phyloP scores from a whole-genome alignment of 768 basidiomycete species.

The Amanita pallidorosea region DNA sequence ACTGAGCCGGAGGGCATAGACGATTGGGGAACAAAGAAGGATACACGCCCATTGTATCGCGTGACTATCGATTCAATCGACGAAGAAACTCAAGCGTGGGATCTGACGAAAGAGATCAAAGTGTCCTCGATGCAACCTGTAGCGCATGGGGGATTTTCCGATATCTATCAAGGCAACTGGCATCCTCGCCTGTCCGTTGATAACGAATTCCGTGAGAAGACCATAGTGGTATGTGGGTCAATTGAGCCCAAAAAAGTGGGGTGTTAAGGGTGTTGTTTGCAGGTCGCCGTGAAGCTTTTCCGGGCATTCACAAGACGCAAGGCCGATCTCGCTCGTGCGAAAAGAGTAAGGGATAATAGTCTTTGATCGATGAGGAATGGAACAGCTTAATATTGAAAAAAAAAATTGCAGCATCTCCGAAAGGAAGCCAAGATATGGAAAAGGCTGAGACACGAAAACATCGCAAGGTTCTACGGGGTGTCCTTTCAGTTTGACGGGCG shows the following conservation, averaged over 20 bases:
- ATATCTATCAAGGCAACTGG: slow-evolving; percentile 15
- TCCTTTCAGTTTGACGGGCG: slow-evolving; percentile 19
- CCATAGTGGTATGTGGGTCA: background rate
- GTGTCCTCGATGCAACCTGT: slow-evolving; percentile 5
- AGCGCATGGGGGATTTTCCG: slow-evolving; percentile 17
- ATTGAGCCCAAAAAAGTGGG: background rate
- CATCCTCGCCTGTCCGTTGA: background rate
- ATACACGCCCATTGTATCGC: background rate
- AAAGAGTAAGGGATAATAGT: slow-evolving; percentile 8
- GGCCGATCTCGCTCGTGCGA: slow-evolving; percentile 9
- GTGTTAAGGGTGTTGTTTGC: background rate
- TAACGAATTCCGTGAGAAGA: background rate
- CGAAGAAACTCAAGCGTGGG: slow-evolving; percentile 5
- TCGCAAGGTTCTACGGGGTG: slow-evolving; percentile 29
- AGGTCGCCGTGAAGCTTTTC: slow-evolving; percentile 18
- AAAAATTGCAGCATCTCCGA: slow-evolving; percentile 24
- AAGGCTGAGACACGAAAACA: slow-evolving; percentile 27
- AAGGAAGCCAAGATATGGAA: slow-evolving; percentile 30
- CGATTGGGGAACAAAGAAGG: background rate
- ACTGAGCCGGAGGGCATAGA: background rate
- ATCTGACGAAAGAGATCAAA: slow-evolving; percentile 12
- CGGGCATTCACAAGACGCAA: slow-evolving; percentile 13
- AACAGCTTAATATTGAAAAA: background rate
- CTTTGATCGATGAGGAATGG: too few relatives aligned
- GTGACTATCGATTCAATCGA: background rate